Evolutionary conservation across 2,329 filamentous ascomycete genomes (phyloP), one percentile per base, ranked within the genome.

Genomic region (Ophiostoma quercus): DNA sequence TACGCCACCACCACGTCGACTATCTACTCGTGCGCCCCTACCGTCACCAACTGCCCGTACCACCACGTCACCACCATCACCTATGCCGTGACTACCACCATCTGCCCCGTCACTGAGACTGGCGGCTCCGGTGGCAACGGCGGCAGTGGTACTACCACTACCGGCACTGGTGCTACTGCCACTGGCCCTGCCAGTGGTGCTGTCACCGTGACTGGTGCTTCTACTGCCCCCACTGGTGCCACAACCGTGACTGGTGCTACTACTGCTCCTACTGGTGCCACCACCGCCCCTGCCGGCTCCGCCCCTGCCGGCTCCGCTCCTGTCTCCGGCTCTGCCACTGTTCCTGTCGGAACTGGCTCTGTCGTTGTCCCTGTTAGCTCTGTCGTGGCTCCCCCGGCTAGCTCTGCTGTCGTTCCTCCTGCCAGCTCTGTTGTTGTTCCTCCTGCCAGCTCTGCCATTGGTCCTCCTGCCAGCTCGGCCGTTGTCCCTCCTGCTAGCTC

Each of bases 21-120:
- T 67, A 73, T 77, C 67, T 74, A 73, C 12, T 74, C 74, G 4
- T 78, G 76, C 69, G 72, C 75, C 11, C 72, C 75, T 0, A 74
- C 71, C 11, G 66, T 77, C 8, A 77, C 76, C 47, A 68, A 75
- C 68, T 77, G 76, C 74, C 76, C 76, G 8, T 72, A 68, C 63
- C 72, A 73, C 60, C 60, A 72, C 57, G 74, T 75, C 29, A 76
- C 75, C 22, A 74, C 74, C 22, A 72, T 76, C 73, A 74, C 76
- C 54, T 73, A 77, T 57, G 73, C 77, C 62, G 69, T 71, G 16
- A 68, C 75, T 51, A 82, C 80, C 62, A 82, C 81, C 5, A 75
- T 82, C 69, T 82, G 80, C 78, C 81, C 81, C 12, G 77, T 82
- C 29, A 74, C 74, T 32, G 71, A 70, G 47, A 68, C 71, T 1